Evolutionary conservation across 2,329 filamentous ascomycete species (phyloP), one percentile per base, ranked within the genome.

Genomic region (Botrytis byssoidea): DNA sequence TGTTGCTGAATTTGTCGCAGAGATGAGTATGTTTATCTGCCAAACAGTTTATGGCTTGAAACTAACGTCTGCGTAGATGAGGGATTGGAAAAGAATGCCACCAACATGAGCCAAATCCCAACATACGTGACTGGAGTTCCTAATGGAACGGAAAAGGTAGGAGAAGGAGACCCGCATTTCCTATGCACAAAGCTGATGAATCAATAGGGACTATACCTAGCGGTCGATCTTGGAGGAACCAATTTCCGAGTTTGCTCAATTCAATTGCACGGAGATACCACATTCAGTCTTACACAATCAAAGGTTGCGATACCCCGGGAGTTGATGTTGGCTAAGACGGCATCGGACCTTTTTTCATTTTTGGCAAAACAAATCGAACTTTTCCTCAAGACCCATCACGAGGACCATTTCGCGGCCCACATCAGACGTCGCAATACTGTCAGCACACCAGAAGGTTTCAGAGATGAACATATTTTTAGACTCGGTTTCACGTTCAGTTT

Each of bases 401-500:
- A 89, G 77, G 94, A 98, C 22, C 94, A 95, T 81, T 98, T 97
- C 80, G 87, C 91, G 79, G 86, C 89, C 75, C 88, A 94, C 82
- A 82, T 91, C 74, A 87, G 88, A 78, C 89, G 91, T 75, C 89
- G 91, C 75, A 84, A 88, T 76, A 90, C 90, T 4, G 83, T 86
- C 66, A 89, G 87, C 81, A 86, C 86, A 40, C 86, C 86, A 32
- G 85, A 88, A 68, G 89, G 88, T 42, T 90, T 86, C 80, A 85
- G 86, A 71, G 90, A 94, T 76, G 90, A 95, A 81, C 87, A 95
- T 74, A 89, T 96, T 75, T 97, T 98, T 85, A 93, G 94, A 79
- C 87, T 99, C 60, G 96, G 96, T n/a, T 99, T 99, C 84, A 99
- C 96, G 71, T 99, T 99, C 84, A 97, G 93, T 82, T 99, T 98